Percentiles rank a stretch among this genome's conserved stretches.
These are phyloP conservation scores for Dictyostelium capitatum DNA, from an alignment of 78 protist genomes.

Conservation along the genomic window DNA sequence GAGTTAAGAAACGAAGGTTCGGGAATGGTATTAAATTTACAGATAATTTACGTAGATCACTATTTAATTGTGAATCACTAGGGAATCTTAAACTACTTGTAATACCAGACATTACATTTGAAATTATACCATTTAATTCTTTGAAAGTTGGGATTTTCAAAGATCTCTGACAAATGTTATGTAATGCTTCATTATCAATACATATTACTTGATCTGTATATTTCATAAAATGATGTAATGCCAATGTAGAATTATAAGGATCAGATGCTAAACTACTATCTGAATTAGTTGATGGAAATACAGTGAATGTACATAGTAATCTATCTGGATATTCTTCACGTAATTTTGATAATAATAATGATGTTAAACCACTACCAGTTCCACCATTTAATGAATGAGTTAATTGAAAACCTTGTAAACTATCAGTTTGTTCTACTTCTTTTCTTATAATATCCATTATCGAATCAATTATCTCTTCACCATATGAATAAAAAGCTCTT, in stretches of 20 bases:
- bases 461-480: conserved; percentile 95
- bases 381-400: conserved; percentile 99
- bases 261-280: conserved; percentile 99
- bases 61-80: conserved; percentile 95
- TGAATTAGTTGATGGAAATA: conserved; percentile 98
- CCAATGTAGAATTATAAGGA: conserved; percentile 99
- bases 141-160: conserved; percentile 97
- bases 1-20: conserved; percentile 99
- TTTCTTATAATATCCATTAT: conserved; percentile 98
- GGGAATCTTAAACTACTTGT: conserved; percentile 99
- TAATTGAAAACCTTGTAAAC: conserved; percentile 99
- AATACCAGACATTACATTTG: conserved; percentile 96
- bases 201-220: conserved; percentile 96
- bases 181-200: conserved; percentile 99
- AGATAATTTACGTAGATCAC: conserved; percentile 98
- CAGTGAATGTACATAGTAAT: conserved; percentile 97
- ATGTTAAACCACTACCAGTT: conserved; percentile 99
- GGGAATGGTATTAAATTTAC: conserved; percentile 99
- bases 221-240: conserved; percentile 99
- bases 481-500: conserved; percentile 98
- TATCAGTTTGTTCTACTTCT: conserved; percentile 98
- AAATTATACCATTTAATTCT: conserved; percentile 98
- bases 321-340: conserved; percentile 99
- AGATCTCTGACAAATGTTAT: conserved; percentile 97
- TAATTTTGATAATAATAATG: conserved; percentile 92